Conservation (phyloP, 345 rosid species). For the Melaleuca quinquenervia region DNA sequence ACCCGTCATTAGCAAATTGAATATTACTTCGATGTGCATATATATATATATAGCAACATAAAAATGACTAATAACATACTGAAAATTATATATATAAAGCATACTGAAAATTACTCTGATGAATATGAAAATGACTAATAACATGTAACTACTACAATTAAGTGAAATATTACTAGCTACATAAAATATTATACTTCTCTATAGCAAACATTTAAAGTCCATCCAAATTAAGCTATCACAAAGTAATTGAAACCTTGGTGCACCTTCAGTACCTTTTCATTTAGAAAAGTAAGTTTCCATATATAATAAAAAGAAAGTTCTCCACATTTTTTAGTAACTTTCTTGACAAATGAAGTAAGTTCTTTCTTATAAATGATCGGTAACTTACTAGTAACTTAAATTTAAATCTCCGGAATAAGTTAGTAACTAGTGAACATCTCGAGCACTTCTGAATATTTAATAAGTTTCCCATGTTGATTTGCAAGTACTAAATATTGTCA, state of each 20-base stretch:
- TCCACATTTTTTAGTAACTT: neutral
- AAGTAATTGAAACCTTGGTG: neutral
- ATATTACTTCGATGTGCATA: no score
- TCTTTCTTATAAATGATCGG: no score
- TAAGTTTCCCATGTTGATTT: no score
- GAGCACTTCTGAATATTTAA: neutral
- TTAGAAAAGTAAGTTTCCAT: neutral
- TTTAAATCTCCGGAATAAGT: no score
- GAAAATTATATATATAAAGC: no score
- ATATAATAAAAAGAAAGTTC: neutral
- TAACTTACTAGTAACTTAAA: neutral
- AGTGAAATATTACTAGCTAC: neutral
- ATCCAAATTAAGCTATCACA: neutral
- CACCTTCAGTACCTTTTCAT: neutral
- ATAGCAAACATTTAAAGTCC: neutral
- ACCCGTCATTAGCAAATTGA: no score
- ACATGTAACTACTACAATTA: neutral
- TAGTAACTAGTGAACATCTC: neutral
- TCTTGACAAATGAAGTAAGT: no score
- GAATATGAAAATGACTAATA: neutral
- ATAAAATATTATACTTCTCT: neutral
- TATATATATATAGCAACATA: no score
- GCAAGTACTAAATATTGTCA: neutral
- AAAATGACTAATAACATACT: no score
- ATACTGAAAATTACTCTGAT: neutral